A percentile compares a stretch with the other conserved stretches of the same genome.
Conservation (phyloP, 2,329 filamentous ascomycete species). For the Neonectria neomacrospora region DNA sequence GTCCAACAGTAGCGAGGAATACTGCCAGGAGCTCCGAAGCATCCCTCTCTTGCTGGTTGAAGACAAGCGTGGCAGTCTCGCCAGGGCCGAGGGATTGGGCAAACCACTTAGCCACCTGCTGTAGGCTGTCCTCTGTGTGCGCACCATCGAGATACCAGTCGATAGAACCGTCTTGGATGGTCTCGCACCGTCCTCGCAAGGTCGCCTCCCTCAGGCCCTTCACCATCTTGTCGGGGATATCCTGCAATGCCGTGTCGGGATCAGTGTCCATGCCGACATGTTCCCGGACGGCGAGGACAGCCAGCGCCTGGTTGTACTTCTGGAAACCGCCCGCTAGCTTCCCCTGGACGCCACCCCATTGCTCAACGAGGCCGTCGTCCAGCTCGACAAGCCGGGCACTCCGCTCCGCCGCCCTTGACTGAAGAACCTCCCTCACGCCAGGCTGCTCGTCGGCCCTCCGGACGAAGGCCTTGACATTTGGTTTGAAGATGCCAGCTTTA, state of each 20-base stretch:
- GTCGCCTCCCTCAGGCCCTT: constrained; percentile 73
- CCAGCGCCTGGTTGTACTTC: constrained; percentile 68
- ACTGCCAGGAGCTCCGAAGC: constrained; percentile 71
- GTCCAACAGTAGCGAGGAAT: constrained; percentile 67
- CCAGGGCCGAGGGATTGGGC: constrained; percentile 56
- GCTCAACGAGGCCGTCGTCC: constrained; percentile 50
- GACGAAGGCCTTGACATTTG: constrained; percentile 57
- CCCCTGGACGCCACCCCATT: constrained; percentile 56
- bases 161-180: constrained; percentile 62
- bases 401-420: constrained; percentile 69
- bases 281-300: constrained; percentile 64
- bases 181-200: constrained; percentile 83
- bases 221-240: constrained; percentile 60
- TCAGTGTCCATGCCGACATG: constrained; percentile 58
- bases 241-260: constrained; percentile 36
- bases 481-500: constrained; percentile 88
- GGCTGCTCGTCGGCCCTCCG: constrained; percentile 44
- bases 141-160: constrained; percentile 89
- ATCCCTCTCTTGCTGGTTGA: constrained; percentile 93
- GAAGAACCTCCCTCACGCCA: constrained; percentile 64
- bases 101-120: constrained; percentile 82
- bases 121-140: constrained; percentile 86
- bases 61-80: constrained; percentile 71
- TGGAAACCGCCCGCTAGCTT: constrained; percentile 64
- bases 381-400: constrained; percentile 57